Conservation (phyloP, 2,329 filamentous ascomycete species). For the Neofusicoccum kwambonambiense region DNA sequence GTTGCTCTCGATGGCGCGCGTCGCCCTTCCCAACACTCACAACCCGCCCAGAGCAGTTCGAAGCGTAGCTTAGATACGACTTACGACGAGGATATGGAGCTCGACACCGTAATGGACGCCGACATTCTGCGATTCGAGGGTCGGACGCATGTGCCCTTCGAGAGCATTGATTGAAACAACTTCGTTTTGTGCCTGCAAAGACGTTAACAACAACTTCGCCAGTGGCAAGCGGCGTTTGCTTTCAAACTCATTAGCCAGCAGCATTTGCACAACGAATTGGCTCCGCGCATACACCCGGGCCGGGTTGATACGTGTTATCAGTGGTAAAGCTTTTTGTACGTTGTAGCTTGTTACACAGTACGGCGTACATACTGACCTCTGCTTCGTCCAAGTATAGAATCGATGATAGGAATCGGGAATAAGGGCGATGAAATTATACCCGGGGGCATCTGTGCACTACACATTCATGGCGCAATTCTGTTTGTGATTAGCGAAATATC, state of each 20-base stretch:
- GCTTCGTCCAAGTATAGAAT: neutral
- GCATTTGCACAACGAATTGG: neutral
- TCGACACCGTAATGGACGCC: neutral
- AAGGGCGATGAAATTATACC: constrained; percentile 3
- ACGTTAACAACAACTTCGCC: neutral
- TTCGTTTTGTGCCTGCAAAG: neutral
- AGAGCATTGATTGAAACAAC: constrained; percentile 2
- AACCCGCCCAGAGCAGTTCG: neutral
- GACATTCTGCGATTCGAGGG: constrained; percentile 9
- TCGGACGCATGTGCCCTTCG: constrained; percentile 1
- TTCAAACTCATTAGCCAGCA: neutral
- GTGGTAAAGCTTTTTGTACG: neutral
- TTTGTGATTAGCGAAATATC: neutral
- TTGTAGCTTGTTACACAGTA: neutral
- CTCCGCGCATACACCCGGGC: neutral
- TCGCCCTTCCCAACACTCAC: neutral
- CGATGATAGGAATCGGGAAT: neutral
- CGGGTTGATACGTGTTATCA: neutral
- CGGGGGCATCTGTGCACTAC: neutral
- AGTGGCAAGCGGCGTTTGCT: neutral
- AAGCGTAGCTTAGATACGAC: constrained; percentile 10
- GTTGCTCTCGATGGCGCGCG: constrained; percentile 29
- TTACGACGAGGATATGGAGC: constrained; percentile 15
- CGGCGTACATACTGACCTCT: neutral
- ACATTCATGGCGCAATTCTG: neutral